phyloP scores from a whole-genome alignment of 2,329 filamentous ascomycete genomes.

The Apiospora rasikravindrae region DNA sequence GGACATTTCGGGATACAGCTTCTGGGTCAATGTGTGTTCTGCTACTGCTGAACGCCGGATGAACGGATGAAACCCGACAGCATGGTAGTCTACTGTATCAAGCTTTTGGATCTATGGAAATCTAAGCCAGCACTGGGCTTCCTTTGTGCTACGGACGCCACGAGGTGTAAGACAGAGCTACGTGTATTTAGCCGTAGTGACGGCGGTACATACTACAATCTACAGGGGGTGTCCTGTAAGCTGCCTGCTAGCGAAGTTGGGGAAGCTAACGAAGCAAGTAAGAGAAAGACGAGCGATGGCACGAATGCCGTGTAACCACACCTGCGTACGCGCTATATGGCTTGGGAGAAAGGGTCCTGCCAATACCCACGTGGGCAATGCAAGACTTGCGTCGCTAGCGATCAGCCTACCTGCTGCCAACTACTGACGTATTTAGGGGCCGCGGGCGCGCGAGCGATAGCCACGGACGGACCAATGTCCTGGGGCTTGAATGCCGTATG shows the following conservation, averaged over 20 bases:
- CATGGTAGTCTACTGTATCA: not conserved
- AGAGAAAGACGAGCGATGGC: conserved; percentile 1
- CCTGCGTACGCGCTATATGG: not conserved
- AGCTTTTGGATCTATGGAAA: not conserved
- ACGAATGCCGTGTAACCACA: conserved; percentile 17
- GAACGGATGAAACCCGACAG: not conserved
- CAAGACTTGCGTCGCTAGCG: conserved; percentile 12
- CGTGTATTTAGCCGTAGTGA: not conserved
- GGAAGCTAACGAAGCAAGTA: not conserved
- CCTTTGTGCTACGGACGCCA: conserved; percentile 22
- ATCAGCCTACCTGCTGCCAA: not conserved
- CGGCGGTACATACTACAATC: not conserved
- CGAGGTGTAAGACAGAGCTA: conserved; percentile 21
- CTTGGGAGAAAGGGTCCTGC: not conserved
- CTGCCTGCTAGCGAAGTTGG: conserved; percentile 3
- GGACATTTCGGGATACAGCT: not conserved
- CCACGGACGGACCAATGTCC: not conserved
- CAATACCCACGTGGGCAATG: not conserved
- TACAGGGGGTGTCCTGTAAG: conserved; percentile 5
- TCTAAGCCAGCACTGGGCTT: not conserved
- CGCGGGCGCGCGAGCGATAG: not conserved
- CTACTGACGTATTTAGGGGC: not conserved
- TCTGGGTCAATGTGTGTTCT: not conserved
- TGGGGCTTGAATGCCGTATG: not conserved
- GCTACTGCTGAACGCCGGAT: not conserved